Conservation (phyloP, 2,329 filamentous ascomycete genomes). For the Trichoderma sp. region DNA sequence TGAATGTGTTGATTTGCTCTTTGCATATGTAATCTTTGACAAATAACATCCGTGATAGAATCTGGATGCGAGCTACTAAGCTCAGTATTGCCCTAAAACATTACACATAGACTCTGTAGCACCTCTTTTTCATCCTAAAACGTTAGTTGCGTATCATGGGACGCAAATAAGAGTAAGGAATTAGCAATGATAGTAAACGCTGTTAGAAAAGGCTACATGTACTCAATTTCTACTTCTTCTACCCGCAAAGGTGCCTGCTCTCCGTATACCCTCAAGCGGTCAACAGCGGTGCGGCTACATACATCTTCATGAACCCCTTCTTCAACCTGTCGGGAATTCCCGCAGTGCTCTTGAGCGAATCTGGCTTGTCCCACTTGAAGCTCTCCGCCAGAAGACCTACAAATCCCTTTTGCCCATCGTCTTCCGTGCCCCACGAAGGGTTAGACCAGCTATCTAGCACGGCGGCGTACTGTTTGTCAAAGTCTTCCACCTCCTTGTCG, state of each 20-base stretch:
- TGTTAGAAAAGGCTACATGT: background rate
- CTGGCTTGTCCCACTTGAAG: background rate
- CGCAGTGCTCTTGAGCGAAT: background rate
- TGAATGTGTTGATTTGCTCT: background rate
- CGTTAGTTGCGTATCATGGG: too few relatives aligned
- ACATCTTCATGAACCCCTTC: background rate
- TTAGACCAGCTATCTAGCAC: background rate
- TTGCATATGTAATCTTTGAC: background rate
- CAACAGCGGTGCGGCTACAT: background rate
- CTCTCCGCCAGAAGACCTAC: background rate
- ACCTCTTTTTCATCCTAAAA: background rate
- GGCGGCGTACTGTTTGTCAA: background rate
- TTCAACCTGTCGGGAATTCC: background rate
- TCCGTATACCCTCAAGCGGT: background rate
- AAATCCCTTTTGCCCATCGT: background rate
- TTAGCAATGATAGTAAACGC: background rate
- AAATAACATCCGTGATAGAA: background rate
- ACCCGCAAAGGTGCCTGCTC: background rate
- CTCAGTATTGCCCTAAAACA: background rate
- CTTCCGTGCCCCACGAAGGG: background rate
- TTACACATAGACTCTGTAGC: fast-evolving
- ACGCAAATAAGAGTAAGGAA: background rate
- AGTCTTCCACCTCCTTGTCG: background rate
- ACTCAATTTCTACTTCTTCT: background rate
- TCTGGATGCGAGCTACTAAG: background rate